Evolutionary conservation across 495 filamentous ascomycete species (phyloP), one percentile per base, ranked within the genome.

Genomic region (Penicillium simplicissimum): DNA sequence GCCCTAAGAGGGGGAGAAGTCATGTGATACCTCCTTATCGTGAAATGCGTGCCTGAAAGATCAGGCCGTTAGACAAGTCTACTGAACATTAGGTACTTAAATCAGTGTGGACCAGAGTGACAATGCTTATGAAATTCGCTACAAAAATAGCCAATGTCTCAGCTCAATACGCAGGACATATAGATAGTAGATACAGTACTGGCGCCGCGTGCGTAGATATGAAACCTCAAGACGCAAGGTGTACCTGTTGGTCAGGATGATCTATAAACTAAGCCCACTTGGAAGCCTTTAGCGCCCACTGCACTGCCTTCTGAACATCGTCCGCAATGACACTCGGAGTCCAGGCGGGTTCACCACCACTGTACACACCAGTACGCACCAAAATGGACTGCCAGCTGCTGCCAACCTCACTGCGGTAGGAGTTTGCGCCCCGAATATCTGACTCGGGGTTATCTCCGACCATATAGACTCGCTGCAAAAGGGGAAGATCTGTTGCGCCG

Each of bases 361-460:
- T 73, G 59, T 84, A 92, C 5, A 99, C 93, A 0, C 95, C 95
- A 40, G 90, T 98, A 58, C 85, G 80, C 17, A 98, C 93, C 57
- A 99, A 76, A 14, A 96, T 81, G 37, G 88, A 90, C 19, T 81
- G 70, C 95, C 95, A 99, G 67, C 85, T 74, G 23, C 86, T 92
- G 8, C 88, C 88, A 43, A 76, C 63, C 9, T 79, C 73, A 60
- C 88, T 92, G 13, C 69, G 67, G 71, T 89, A 95, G 34, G 79
- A 80, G 67, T 97, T 98, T 25, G 90, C 94, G n/a, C 96, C 95
- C 13, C 81, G 76, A 59, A 99, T 96, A 74, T 99, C 95, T 33
- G 87, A 90, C 69, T 91, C 91, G 0, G 95, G 94, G 65, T 98
- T 99, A 66, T 99, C 95, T 0, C 95, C 95, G n/a, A 99, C 82